phyloP scores from a whole-genome alignment of 306 rosid species.

The Morella rubra region DNA sequence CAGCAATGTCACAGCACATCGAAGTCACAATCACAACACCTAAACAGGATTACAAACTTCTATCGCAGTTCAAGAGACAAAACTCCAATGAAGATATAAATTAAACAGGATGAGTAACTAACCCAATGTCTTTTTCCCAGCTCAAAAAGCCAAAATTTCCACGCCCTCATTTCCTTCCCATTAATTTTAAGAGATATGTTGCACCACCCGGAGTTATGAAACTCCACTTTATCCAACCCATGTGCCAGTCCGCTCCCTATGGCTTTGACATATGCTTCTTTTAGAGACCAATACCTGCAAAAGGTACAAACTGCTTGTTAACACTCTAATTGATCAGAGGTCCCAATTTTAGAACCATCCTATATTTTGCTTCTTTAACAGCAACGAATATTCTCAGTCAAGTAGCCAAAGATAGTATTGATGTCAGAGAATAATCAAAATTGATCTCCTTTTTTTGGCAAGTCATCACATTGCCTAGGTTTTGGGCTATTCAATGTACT shows the following conservation, averaged over 20 bases:
- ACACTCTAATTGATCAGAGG: conserved; percentile 1
- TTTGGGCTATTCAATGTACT: neutral
- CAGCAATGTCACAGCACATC: neutral
- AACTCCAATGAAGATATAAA: neutral
- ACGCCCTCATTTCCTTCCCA: conserved; percentile 52
- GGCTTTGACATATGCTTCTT: conserved; percentile 91
- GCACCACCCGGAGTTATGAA: conserved; percentile 62
- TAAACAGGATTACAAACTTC: neutral
- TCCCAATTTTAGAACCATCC: neutral
- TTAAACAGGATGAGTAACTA: conserved; percentile 19
- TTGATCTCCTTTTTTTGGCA: neutral
- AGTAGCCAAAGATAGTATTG: neutral
- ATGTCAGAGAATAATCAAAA: conserved; percentile 3
- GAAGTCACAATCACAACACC: neutral
- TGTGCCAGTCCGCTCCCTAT: conserved; percentile 69
- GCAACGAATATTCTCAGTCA: neutral
- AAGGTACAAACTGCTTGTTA: conserved; percentile 12
- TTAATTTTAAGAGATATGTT: conserved; percentile 50
- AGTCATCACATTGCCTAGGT: neutral
- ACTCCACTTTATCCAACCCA: conserved; percentile 66
- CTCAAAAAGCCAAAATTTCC: conserved; percentile 77
- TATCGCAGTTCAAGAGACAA: neutral
- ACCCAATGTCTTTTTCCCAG: conserved; percentile 72
- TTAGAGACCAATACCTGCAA: conserved; percentile 86
- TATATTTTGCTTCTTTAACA: conserved; percentile 4